Evolutionary conservation across 1,139 yeast genomes (phyloP), one percentile per base, ranked within the genome.

Genomic region (Taiozyma sp.): DNA sequence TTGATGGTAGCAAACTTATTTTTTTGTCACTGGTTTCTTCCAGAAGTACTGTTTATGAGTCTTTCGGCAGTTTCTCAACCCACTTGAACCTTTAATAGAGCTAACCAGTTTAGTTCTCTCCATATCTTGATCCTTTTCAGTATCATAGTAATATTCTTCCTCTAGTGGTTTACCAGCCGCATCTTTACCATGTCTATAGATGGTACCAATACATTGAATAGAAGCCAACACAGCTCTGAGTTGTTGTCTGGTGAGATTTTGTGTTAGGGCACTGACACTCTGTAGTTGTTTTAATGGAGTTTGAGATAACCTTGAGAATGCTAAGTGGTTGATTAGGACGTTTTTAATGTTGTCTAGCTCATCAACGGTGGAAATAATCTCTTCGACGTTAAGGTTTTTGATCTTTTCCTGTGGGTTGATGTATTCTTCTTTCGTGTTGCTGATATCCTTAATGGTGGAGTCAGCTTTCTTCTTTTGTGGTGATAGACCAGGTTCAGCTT

Each of bases 111-210:
- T 69, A 38, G 81, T 83, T 65, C 99, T 82, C 51, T 82, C 83
- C 34, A 65, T 63, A 65, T 92, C 96, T 38, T 70, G 69, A 67
- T 93, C 99, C 49, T 83, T 78, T 61, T 90, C 97, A 4, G 92
- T 84, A 56, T 87, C 83, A 63, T 93, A 93, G 67, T 90, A 93
- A 65, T 89, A 93, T 67, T 93, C 97, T 64, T 90, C 96, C 59
- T 92, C 97, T 57, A 93, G 74, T 6, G 90, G 90, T 67, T 90
- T 89, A 13, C 98, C 98, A 2, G 97, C 96, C 5, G 98, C 97
- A 69, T 93, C 98, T 67, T 90, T 92, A 48, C 98, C 98, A 54
- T 80, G 77, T 67, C 98, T 84, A 61, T 83, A 80, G 56, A 93
- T 91, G 12, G 87, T 84, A 14, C 98, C 98, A 51, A 92, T 79